Evolutionary conservation across 352 stramenopile species (phyloP), one percentile per base, ranked within the genome.

Genomic region (Globisporangium apiculatum): DNA sequence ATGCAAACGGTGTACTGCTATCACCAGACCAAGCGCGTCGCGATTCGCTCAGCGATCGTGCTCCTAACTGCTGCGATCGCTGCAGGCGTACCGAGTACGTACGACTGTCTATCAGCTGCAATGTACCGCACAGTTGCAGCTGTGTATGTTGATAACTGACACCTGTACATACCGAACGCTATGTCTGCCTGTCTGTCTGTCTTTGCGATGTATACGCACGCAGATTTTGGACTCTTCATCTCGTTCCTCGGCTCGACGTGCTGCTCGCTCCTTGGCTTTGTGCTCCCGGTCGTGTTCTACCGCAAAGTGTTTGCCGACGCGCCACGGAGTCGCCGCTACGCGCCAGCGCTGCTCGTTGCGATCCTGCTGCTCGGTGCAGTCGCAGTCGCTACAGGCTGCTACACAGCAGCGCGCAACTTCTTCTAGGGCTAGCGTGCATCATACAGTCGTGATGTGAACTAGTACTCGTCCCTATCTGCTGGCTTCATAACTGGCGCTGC

Each of bases 201-300:
- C 24, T 31, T 31, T 31, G 24, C 24, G 24, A 31, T 31, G 24
- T 31, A 31, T 31, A 31, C 24, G 24, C 24, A 31, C 24, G 24
- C 43, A 74, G 78, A 86, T 66, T 95, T 95, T 75, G 85, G 85
- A 35, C 69, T 73, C 43, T 93, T 93, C 65, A 76, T 92, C 36
- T 72, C 68, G 57, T 70, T 94, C 57, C 81, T 94, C 24, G 85
- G 85, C 7, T 72, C 74, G n/a, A 86, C 72, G 53, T 89, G 86
- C 51, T 94, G 85, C 51, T 81, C 76, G 14, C 48, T 89, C 2
- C 58, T 95, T 6, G 85, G 73, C 15, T 91, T 93, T 49, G 79
- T 93, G 40, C 66, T 95, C 24, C 83, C 83, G 0, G 76, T 69
- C 37, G 71, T 79, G 17, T 93, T 93, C 71, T 75, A 91, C 64